phyloP scores from a whole-genome alignment of 2,329 filamentous ascomycete species.

The Hypoxylon sp. region DNA sequence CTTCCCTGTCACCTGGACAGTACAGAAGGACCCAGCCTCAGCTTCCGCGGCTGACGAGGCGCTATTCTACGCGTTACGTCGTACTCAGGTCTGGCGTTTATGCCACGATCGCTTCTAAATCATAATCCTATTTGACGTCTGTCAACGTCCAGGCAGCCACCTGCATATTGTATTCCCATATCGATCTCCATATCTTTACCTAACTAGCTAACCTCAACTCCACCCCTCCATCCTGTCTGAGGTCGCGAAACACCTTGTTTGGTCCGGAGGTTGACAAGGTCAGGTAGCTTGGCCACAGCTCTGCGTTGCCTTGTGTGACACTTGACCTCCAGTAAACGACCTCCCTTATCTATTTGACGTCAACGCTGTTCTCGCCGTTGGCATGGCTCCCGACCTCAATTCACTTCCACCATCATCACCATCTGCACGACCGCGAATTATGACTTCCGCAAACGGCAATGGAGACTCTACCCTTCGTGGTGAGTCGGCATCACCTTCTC shows the following conservation, averaged over 20 bases:
- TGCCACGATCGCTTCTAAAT: constrained; percentile 34
- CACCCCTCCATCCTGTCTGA: constrained; percentile 2
- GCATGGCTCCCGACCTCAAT: constrained; percentile 71
- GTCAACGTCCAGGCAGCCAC: constrained; percentile 21
- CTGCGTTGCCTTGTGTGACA: constrained; percentile 28
- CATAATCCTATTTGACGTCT: constrained; percentile 27
- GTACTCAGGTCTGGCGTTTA: constrained; percentile 13
- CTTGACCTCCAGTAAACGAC: constrained; percentile 13
- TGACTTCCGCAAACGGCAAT: constrained; percentile 54
- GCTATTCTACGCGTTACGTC: constrained; percentile 1
- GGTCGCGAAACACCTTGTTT: constrained; percentile 16
- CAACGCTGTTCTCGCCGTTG: constrained; percentile 12
- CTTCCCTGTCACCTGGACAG: constrained; percentile 36
- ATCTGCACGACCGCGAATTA: constrained; percentile 55
- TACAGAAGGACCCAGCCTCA: constrained; percentile 24
- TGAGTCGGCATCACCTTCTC: constrained; percentile 72
- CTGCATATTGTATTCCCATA: constrained; percentile 22
- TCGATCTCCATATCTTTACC: constrained; percentile 9
- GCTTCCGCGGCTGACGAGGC: constrained; percentile 27
- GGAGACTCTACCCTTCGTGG: constrained; percentile 53
- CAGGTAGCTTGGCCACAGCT: constrained; percentile 24
- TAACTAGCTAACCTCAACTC: constrained; percentile 12
- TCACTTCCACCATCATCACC: constrained; percentile 67
- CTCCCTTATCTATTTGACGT: constrained; percentile 23
- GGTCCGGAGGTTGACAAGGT: constrained; percentile 9